Conservation (phyloP, 2,329 filamentous ascomycete genomes). For the Hypoxylon sp. region DNA sequence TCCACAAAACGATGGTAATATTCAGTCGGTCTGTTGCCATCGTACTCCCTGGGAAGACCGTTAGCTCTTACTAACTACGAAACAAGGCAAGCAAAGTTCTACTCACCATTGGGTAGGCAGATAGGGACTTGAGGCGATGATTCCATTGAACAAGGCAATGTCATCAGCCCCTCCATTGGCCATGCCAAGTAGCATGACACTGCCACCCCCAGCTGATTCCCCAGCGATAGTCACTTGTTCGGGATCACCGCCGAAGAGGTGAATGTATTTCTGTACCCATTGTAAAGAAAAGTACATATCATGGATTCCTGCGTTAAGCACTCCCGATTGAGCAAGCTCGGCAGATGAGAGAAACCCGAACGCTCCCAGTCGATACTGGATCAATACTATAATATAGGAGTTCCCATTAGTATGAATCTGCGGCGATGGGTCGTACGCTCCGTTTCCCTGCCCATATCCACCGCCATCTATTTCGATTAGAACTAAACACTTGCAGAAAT, state of each 20-base stretch:
- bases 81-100: too few species aligned
- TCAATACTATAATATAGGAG: slow-evolving; percentile 57
- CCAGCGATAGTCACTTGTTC: slow-evolving; percentile 66
- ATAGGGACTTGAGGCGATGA: slow-evolving; percentile 61
- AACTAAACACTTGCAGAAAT: neutral
- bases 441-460: slow-evolving; percentile 55
- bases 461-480: slow-evolving; percentile 57
- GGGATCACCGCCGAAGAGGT: slow-evolving; percentile 66
- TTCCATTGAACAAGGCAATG: slow-evolving; percentile 61
- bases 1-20: slow-evolving; percentile 54
- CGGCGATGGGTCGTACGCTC: slow-evolving; percentile 40
- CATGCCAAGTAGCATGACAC: slow-evolving; percentile 61
- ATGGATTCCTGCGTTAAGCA: slow-evolving; percentile 63
- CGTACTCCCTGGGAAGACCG: slow-evolving; percentile 45
- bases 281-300: slow-evolving; percentile 65
- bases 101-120: slow-evolving; percentile 66
- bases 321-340: slow-evolving; percentile 55
- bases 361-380: slow-evolving; percentile 59
- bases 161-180: slow-evolving; percentile 61
- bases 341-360: slow-evolving; percentile 65
- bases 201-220: slow-evolving; percentile 66
- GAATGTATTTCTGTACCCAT: slow-evolving; percentile 67
- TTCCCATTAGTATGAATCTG: slow-evolving; percentile 57
- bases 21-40: slow-evolving; percentile 50
- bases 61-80: neutral